Percentiles rank a stretch among this genome's conserved stretches.
Conservation (phyloP, 805 yeast genomes). For the Clavispora asparagi region DNA sequence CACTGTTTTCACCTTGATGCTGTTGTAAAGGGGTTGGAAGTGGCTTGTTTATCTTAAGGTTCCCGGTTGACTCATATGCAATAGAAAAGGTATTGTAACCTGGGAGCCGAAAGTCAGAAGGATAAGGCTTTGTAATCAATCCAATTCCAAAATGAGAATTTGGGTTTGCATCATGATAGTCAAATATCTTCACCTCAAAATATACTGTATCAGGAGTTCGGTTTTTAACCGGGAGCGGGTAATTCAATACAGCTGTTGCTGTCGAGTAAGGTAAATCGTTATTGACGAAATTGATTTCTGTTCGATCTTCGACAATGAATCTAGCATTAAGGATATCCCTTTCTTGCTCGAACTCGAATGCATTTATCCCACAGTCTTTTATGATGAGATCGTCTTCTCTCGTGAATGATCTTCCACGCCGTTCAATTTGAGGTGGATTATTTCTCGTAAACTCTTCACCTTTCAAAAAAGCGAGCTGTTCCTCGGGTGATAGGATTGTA, state of each 20-base stretch:
- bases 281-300: conserved; percentile 32
- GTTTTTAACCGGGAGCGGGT: conserved; percentile 33
- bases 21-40: conserved; percentile 45
- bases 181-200: conserved; percentile 50
- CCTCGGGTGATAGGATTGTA: conserved; percentile 35
- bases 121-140: conserved; percentile 66
- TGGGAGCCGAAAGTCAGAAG: conserved; percentile 62
- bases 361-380: conserved; percentile 34
- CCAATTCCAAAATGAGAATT: conserved; percentile 61
- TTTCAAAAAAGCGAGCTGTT: conserved; percentile 29
- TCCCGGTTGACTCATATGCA: conserved; percentile 71
- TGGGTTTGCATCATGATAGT: conserved; percentile 20
- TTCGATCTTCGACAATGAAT: conserved; percentile 34
- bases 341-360: conserved; percentile 39
- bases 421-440: conserved; percentile 28
- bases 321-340: conserved; percentile 25
- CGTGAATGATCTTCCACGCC: conserved; percentile 29
- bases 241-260: conserved; percentile 35
- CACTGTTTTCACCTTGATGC: conserved; percentile 35
- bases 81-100: conserved; percentile 68
- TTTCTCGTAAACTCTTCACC: conserved; percentile 30
- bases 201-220: conserved; percentile 45
- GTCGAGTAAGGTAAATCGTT: conserved; percentile 37
- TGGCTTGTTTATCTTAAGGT: conserved; percentile 61
- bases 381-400: conserved; percentile 24